Percentiles rank a stretch among this genome's conserved stretches.
phyloP scores from a whole-genome alignment of 257 asterid genomes.

The Ballota nigra region DNA sequence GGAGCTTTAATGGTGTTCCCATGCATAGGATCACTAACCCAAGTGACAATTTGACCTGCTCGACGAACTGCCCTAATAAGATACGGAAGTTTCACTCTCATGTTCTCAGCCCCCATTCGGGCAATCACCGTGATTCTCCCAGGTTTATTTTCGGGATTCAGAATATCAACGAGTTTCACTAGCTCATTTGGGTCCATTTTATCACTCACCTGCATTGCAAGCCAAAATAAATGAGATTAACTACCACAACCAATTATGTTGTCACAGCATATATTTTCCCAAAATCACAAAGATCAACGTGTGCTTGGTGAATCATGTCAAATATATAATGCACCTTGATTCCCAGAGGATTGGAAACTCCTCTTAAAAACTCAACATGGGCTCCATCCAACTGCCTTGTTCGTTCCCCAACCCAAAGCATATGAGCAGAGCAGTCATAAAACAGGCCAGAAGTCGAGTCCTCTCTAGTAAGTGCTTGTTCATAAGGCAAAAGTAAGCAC shows the following conservation, averaged over 20 bases:
- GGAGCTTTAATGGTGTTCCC: constrained; percentile 57
- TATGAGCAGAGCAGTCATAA: constrained; percentile 79
- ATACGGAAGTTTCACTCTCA: constrained; percentile 64
- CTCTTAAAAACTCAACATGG: constrained; percentile 73
- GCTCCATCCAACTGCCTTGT: constrained; percentile 77
- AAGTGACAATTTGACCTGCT: constrained; percentile 75
- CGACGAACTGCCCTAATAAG: constrained; percentile 69
- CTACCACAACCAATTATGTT: not conserved
- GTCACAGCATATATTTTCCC: not conserved
- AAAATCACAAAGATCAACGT: not conserved
- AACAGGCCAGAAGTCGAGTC: constrained; percentile 75
- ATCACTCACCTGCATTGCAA: constrained; percentile 58
- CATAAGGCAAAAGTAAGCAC: constrained; percentile 67
- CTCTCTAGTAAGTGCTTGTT: constrained; percentile 72
- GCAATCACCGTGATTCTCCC: constrained; percentile 72
- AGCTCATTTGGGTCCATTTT: constrained; percentile 72
- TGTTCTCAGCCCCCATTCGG: constrained; percentile 67
- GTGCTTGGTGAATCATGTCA: not conserved
- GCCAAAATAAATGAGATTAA: constrained; percentile 5
- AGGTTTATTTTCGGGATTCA: constrained; percentile 62
- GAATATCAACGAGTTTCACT: constrained; percentile 66
- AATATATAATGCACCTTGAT: constrained; percentile 47
- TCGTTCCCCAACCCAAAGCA: constrained; percentile 86
- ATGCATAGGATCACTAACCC: constrained; percentile 89
- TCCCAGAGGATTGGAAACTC: constrained; percentile 71